A percentile compares a stretch with the other conserved stretches of the same genome.
Conservation (phyloP, 164 flowering plant genomes). For the Dillenia suffruticosa region DNA sequence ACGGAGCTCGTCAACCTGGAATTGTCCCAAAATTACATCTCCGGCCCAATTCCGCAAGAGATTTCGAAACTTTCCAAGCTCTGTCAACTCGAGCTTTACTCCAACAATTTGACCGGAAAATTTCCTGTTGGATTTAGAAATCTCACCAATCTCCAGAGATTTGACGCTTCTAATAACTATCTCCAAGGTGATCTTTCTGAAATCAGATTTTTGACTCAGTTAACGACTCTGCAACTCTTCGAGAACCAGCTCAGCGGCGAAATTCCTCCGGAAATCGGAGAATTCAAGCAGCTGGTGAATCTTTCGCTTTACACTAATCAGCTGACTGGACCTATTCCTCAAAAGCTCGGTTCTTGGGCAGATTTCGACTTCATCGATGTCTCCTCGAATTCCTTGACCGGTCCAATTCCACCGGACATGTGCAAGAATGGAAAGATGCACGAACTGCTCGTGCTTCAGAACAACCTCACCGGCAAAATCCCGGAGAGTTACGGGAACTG, state of each 20-base stretch:
- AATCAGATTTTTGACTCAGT: slow-evolving; percentile 27
- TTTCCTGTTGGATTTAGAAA: slow-evolving; percentile 64
- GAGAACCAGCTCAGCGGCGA: slow-evolving; percentile 46
- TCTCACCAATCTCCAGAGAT: slow-evolving; percentile 35
- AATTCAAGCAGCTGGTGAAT: slow-evolving; percentile 49
- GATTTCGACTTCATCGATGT: slow-evolving; percentile 75
- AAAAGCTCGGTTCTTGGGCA: slow-evolving; percentile 73
- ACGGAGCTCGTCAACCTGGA: slow-evolving; percentile 52
- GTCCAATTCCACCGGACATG: slow-evolving; percentile 91
- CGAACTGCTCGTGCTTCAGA: slow-evolving; percentile 51
- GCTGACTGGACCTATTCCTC: slow-evolving; percentile 68
- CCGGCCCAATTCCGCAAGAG: slow-evolving; percentile 58
- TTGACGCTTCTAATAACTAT: slow-evolving; percentile 47
- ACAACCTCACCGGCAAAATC: slow-evolving; percentile 65
- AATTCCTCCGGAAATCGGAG: slow-evolving; percentile 58
- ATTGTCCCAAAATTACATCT: slow-evolving; percentile 39
- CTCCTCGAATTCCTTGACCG: slow-evolving; percentile 61
- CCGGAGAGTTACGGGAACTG: slow-evolving; percentile 70
- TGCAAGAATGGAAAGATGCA: slow-evolving; percentile 73
- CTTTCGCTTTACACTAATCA: slow-evolving; percentile 65
- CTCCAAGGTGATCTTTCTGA: slow-evolving; percentile 53
- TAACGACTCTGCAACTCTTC: slow-evolving; percentile 44
- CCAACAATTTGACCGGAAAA: slow-evolving; percentile 48
- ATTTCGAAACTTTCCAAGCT: slow-evolving; percentile 55
- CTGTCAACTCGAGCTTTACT: slow-evolving; percentile 72